Percentiles rank a stretch among this genome's conserved stretches.
Evolutionary conservation across 805 yeast species (phyloP).

Genomic region (Schwanniomyces yamadae): DNA sequence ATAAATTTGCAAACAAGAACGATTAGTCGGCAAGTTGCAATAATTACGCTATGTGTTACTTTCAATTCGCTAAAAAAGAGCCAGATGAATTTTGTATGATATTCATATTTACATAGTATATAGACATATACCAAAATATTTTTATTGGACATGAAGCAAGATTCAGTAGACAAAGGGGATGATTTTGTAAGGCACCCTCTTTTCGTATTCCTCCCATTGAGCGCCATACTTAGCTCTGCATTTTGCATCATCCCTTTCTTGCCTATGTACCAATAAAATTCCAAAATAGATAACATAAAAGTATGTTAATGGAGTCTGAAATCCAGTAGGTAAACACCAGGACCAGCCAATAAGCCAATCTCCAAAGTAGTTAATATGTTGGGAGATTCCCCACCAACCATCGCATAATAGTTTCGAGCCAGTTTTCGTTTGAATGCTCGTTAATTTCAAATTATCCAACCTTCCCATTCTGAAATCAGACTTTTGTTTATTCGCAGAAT

Average conservation of each 20-base stretch:
- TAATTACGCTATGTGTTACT: no score
- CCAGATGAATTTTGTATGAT: no score
- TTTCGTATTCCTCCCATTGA: slow-evolving; percentile 82
- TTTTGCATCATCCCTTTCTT: slow-evolving; percentile 86
- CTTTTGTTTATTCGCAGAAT: slow-evolving; percentile 81
- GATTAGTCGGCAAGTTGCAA: slow-evolving; percentile 31
- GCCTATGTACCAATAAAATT: slow-evolving; percentile 80
- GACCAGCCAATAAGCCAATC: slow-evolving; percentile 91
- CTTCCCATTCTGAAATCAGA: slow-evolving; percentile 79
- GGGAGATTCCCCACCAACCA: slow-evolving; percentile 96
- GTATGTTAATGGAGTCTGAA: slow-evolving; percentile 77
- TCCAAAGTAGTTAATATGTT: slow-evolving; percentile 93
- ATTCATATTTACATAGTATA: no score
- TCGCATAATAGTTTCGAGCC: slow-evolving; percentile 81
- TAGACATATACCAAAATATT: no score
- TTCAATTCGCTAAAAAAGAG: no score
- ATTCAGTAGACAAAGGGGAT: slow-evolving; percentile 78
- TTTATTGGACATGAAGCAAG: neutral
- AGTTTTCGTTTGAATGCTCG: slow-evolving; percentile 60
- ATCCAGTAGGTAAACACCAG: slow-evolving; percentile 91
- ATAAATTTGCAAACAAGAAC: slow-evolving; percentile 50
- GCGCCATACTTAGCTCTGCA: slow-evolving; percentile 84
- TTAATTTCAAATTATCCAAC: slow-evolving; percentile 60
- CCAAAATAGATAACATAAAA: slow-evolving; percentile 86
- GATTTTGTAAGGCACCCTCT: slow-evolving; percentile 81